phyloP scores from a whole-genome alignment of 2,329 filamentous ascomycete genomes.

The Fusarium subtropicale region DNA sequence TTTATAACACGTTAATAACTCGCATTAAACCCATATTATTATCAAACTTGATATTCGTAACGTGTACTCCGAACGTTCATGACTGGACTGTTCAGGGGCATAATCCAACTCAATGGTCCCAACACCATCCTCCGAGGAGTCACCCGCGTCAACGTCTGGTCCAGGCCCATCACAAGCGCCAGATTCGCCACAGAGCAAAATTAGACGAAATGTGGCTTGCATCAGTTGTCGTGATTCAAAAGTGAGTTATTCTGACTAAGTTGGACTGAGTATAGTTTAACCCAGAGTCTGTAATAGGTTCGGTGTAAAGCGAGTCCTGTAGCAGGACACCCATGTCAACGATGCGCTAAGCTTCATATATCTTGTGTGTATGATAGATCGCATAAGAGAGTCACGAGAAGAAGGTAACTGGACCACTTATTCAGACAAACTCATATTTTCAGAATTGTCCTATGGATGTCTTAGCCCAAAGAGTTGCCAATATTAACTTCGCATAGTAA shows the following conservation, averaged over 20 bases:
- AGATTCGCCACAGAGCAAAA: conserved; percentile 43
- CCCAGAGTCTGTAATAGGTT: conserved; percentile 54
- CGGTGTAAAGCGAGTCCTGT: conserved; percentile 57
- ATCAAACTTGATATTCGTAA: conserved; percentile 8
- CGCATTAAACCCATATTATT: conserved; percentile 1
- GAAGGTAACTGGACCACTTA: conserved; percentile 52
- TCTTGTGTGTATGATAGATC: conserved; percentile 60
- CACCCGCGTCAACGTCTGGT: conserved; percentile 43
- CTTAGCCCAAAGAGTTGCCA: conserved; percentile 19
- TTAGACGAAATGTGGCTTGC: conserved; percentile 54
- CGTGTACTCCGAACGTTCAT: conserved; percentile 2
- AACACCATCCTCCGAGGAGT: conserved; percentile 49
- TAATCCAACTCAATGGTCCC: conserved; percentile 48
- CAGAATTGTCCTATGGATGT: background rate
- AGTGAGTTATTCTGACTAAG: conserved; percentile 45
- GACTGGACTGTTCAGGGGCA: conserved; percentile 11
- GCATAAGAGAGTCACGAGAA: conserved; percentile 60
- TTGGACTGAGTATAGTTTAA: conserved; percentile 56
- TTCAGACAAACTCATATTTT: background rate
- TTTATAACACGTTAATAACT: conserved; percentile 2
- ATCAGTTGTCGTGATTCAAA: conserved; percentile 57
- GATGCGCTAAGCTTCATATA: conserved; percentile 58
- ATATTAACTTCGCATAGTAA: conserved; percentile 55
- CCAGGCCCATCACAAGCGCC: conserved; percentile 30
- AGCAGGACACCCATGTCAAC: conserved; percentile 57